phyloP scores from a whole-genome alignment of 129 eudicot species.

The Saussurea involucrata region DNA sequence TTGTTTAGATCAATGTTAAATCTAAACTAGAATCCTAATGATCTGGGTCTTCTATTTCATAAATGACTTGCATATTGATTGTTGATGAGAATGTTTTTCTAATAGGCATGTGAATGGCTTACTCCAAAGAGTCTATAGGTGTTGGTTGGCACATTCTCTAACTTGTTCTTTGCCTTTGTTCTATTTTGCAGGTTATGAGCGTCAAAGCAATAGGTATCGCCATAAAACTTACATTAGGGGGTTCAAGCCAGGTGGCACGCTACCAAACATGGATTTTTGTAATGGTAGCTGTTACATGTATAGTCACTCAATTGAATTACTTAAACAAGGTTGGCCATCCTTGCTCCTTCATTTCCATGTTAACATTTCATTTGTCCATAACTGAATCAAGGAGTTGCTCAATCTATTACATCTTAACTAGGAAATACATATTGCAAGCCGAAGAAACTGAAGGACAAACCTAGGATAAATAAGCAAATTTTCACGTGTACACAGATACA shows the following conservation, averaged over 20 bases:
- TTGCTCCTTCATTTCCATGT: not conserved
- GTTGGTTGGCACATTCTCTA: slow-evolving; percentile 5
- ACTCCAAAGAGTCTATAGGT: not conserved
- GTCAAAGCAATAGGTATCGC: slow-evolving; percentile 83
- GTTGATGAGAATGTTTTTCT: not conserved
- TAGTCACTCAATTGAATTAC: slow-evolving; percentile 67
- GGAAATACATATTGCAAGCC: not conserved
- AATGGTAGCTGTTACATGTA: slow-evolving; percentile 69
- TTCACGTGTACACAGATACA: not conserved
- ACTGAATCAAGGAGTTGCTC: not conserved
- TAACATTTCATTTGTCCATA: not conserved
- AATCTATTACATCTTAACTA: not conserved
- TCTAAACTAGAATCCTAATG: not conserved
- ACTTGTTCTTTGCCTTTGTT: not conserved
- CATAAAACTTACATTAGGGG: slow-evolving; percentile 74
- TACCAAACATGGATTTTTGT: slow-evolving; percentile 78
- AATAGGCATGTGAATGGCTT: not conserved
- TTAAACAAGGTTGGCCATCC: slow-evolving; percentile 57
- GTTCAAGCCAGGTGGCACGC: slow-evolving; percentile 65
- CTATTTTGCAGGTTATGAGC: slow-evolving; percentile 70
- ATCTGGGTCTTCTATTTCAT: not conserved
- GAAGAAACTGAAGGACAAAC: not conserved
- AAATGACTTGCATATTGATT: not conserved
- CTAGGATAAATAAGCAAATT: not conserved
- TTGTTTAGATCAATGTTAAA: not conserved